A percentile compares a stretch with the other conserved stretches of the same genome.
These are phyloP conservation scores for Colletotrichum agaves DNA, from an alignment of 2,329 filamentous ascomycete species.

Conservation along the genomic window DNA sequence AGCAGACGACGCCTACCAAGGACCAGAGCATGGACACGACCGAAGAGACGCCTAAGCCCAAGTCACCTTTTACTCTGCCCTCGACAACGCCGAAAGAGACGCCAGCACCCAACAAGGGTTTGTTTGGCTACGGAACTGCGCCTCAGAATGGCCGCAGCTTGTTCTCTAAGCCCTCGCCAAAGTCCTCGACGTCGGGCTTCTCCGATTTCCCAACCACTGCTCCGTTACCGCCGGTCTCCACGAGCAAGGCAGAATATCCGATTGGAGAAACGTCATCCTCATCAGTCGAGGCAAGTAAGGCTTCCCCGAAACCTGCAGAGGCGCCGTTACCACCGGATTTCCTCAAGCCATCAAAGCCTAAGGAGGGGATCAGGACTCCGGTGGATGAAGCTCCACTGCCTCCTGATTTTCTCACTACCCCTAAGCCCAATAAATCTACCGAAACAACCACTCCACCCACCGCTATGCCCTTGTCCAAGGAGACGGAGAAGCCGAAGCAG, in stretches of 20 bases:
- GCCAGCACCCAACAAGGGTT: slow-evolving; percentile 53
- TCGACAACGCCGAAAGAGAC: slow-evolving; percentile 64
- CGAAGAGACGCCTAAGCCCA: slow-evolving; percentile 49
- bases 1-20: slow-evolving; percentile 53
- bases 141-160: slow-evolving; percentile 41
- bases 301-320: slow-evolving; percentile 40
- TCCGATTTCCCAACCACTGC: slow-evolving; percentile 42
- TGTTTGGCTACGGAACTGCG: slow-evolving; percentile 51
- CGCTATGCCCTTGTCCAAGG: slow-evolving; percentile 22
- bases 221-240: slow-evolving; percentile 66
- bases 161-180: slow-evolving; percentile 40
- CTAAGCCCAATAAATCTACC: slow-evolving; percentile 43
- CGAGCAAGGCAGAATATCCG: slow-evolving; percentile 62
- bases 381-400: slow-evolving; percentile 53
- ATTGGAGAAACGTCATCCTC: slow-evolving; percentile 64
- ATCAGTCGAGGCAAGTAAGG: slow-evolving; percentile 47
- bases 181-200: slow-evolving; percentile 34
- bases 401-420: slow-evolving; percentile 49
- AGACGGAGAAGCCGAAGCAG: slow-evolving; percentile 35
- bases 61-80: slow-evolving; percentile 40
- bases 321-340: slow-evolving; percentile 49
- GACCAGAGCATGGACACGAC: slow-evolving; percentile 65
- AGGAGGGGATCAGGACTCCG: slow-evolving; percentile 36
- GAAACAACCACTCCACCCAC: slow-evolving; percentile 20
- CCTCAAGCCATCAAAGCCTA: slow-evolving; percentile 40